Base-by-base conservation (phyloP, 2,329 filamentous ascomycete species). In the Seiridium cupressi region DNA sequence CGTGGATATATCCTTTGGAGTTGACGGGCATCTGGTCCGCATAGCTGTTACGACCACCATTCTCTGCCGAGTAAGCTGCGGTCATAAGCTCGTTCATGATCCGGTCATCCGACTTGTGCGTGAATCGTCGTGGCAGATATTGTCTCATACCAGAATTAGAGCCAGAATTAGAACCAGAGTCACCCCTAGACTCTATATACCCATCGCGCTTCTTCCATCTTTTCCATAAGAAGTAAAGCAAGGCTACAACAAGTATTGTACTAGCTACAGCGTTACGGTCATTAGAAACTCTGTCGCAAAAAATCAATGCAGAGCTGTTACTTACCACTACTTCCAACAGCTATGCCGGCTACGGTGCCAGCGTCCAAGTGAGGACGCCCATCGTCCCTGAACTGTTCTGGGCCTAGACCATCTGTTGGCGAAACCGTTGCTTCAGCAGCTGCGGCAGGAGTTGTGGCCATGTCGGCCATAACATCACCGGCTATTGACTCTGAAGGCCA, bases 21-120 rank as follows among this genome's bases (percentile, higher is more conserved):
- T 46, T 44, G 18, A 31, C 38, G 18, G 18, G 8, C 1, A 40
- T 32, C 8, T 55, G 51, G 5, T 56, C 35, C 6, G 8, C 1
- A 34, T 40, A 34, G 40, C 56, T 42, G 47, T 47, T 36, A 13
- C 44, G 54, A 8, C 26, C 47, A 18, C 57, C 57, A 34, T 51
- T 59, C 57, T 59, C 57, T 6, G 36, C 48, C 6, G 46, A 55
- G 32, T 62, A 62, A 0, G 40, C 57, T 3, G 44, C 44, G 9
- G 13, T 32, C 54, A 62, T 62, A 46, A 62, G 42, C 3, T 59
- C 51, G 11, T 59, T 48, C 54, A 62, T 51, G 31, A 55, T 55
- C 31, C 60, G 47, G 13, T 55, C 51, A 46, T 62, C 54, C 3
- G 60, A 59, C 48, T 59, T 59, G 38, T 59, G 57, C 31, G 57